phyloP scores from a whole-genome alignment of 371 early-diverging fungal genomes.

The Fennellomyces sp. region DNA sequence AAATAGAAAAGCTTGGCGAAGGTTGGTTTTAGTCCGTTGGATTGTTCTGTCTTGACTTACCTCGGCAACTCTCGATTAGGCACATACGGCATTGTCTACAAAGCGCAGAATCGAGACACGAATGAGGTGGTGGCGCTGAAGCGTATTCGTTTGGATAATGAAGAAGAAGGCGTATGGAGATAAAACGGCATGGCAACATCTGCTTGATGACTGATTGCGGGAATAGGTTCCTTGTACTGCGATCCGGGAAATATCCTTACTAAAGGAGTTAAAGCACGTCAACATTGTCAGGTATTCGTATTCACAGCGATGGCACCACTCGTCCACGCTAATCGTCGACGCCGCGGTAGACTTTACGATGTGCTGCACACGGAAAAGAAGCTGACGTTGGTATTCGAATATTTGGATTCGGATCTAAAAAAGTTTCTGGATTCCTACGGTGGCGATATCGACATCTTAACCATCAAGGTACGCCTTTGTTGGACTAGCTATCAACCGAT shows the following conservation, averaged over 20 bases:
- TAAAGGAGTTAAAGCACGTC: constrained; percentile 93
- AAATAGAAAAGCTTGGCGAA: constrained; percentile 93
- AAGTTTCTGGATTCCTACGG: constrained; percentile 87
- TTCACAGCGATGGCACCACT: too few relatives aligned
- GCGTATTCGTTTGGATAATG: constrained; percentile 95
- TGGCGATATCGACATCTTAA: constrained; percentile 78
- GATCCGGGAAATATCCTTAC: constrained; percentile 97
- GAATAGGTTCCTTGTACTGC: constrained; percentile 96
- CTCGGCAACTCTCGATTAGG: too few relatives aligned
- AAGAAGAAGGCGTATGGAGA: constrained; percentile 87
- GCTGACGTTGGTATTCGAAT: constrained; percentile 95
- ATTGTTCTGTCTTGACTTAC: too few relatives aligned
- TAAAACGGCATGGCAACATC: constrained; percentile 5
- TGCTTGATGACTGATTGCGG: neutral
- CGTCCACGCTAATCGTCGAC: too few relatives aligned
- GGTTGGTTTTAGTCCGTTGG: constrained; percentile 43
- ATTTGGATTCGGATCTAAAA: constrained; percentile 93
- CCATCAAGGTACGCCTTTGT: constrained; percentile 64
- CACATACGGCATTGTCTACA: constrained; percentile 97
- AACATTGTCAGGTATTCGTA: constrained; percentile 97
- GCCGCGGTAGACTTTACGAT: constrained; percentile 79
- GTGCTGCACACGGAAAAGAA: constrained; percentile 96
- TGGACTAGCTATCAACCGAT: neutral
- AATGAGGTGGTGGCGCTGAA: constrained; percentile 98
- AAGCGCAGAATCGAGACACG: constrained; percentile 92